Percentiles rank a stretch among this genome's conserved stretches.
phyloP scores from a whole-genome alignment of 2,329 filamentous ascomycete species.

The Cercospora sp. region DNA sequence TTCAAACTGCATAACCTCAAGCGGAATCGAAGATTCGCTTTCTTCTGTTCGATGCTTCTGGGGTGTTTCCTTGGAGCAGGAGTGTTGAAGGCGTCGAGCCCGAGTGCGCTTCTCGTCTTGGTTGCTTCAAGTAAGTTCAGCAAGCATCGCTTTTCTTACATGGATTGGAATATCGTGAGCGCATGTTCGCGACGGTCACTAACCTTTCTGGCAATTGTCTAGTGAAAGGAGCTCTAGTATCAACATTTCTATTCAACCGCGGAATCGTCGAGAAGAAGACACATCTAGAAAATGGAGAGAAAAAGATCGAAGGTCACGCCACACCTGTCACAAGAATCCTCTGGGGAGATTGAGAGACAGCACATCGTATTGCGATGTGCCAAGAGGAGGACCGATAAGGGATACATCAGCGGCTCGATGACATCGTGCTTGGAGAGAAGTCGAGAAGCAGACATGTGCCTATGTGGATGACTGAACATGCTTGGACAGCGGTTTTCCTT shows the following conservation, averaged over 20 bases:
- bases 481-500: neutral
- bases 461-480: neutral
- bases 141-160: neutral
- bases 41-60: conserved; percentile 28
- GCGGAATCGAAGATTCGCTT: conserved; percentile 31
- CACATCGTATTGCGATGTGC: neutral
- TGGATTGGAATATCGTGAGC: neutral
- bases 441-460: neutral
- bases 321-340: conserved; percentile 27
- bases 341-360: conserved; percentile 26
- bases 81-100: conserved; percentile 20
- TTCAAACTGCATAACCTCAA: conserved; percentile 28
- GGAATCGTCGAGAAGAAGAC: conserved; percentile 29
- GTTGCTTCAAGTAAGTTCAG: conserved; percentile 17
- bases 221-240: conserved; percentile 29
- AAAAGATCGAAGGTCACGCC: conserved; percentile 21
- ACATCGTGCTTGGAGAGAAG: neutral
- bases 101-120: conserved; percentile 28
- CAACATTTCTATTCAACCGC: conserved; percentile 31
- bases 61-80: conserved; percentile 35
- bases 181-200: neutral
- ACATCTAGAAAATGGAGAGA: conserved; percentile 21
- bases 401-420: neutral
- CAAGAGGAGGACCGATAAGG: neutral
- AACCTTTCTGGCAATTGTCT: neutral